These are phyloP conservation scores for Crithidia acanthocephali DNA, from an alignment of 208 protist species.

Conservation along the genomic window DNA sequence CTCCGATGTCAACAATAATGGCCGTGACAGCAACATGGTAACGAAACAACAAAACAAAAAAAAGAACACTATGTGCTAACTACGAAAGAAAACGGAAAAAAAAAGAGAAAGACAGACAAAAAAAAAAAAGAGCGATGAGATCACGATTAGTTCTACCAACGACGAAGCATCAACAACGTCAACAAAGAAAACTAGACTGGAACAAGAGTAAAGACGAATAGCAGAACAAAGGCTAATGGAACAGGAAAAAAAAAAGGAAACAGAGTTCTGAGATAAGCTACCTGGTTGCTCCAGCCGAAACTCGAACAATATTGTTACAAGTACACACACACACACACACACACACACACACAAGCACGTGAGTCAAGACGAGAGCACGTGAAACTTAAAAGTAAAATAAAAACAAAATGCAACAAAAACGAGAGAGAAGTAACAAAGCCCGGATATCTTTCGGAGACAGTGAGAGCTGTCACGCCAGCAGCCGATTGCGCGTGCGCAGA, in stretches of 20 bases:
- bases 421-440: not conserved
- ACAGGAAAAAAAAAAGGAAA: constrained; percentile 3
- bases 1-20: no score
- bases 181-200: not conserved
- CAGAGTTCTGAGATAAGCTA: not conserved
- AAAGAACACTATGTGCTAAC: no score
- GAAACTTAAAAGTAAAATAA: not conserved
- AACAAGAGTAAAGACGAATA: not conserved
- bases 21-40: no score
- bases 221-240: not conserved
- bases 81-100: no score
- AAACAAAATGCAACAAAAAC: constrained; percentile 2
- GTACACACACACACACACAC: constrained; percentile 9
- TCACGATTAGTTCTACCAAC: not conserved
- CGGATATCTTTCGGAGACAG: no score
- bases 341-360: no score
- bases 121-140: not conserved
- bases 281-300: no score
- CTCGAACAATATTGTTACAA: no score
- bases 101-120: no score
- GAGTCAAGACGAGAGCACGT: no score
- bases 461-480: not conserved
- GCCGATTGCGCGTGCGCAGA: not conserved
- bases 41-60: no score
- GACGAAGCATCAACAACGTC: not conserved